Base-by-base conservation (phyloP, 768 basidiomycete genomes). In the Leccinum rimulosum region DNA sequence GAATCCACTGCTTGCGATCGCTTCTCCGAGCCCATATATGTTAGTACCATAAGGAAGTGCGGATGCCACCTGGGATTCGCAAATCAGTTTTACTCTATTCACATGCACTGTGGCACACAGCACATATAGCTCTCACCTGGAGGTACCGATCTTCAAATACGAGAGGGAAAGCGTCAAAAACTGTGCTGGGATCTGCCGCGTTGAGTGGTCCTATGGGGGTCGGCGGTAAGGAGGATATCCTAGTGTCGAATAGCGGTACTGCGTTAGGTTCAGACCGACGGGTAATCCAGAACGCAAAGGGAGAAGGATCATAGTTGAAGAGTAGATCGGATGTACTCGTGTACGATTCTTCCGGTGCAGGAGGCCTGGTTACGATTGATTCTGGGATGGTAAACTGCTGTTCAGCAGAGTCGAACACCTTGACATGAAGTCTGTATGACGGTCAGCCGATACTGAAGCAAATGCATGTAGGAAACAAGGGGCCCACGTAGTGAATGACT, bases 211-310 rank as follows among this genome's bases (percentile, higher is more conserved):
- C 71, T 35, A 83, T 81, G 4, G 85, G 82, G 2, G 85, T 80
- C 4, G 75, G 58, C 0, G 87, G 87, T 14, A 91, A 74, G 1
- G 86, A 87, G 1, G 78, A 67, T 14, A 79, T 67, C 36, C 89
- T 80, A 1, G 89, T 91, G 65, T 91, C 88, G 59, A 91, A 91
- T 12, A 91, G 68, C 43, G 84, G 86, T 35, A 68, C 62, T 6
- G 76, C 79, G 45, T 78, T 68, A 9, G 83, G 84, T 14, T 82
- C 76, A 4, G 82, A 82, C 19, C 83, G 81, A 35, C 88, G 82
- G 3, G 87, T 87, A 59, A 91, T 84, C 88, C 88, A 91, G 68
- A 91, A 91, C 1, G 85, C 83, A 70, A 91, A 91, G 0, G 90
- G 89, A 0, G 76, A 74, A 1, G 80, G 17, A 4, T 84, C 76